These are phyloP conservation scores for Oryza glumipatula DNA, from an alignment of 176 grass and related monocot genomes.

Conservation along the genomic window DNA sequence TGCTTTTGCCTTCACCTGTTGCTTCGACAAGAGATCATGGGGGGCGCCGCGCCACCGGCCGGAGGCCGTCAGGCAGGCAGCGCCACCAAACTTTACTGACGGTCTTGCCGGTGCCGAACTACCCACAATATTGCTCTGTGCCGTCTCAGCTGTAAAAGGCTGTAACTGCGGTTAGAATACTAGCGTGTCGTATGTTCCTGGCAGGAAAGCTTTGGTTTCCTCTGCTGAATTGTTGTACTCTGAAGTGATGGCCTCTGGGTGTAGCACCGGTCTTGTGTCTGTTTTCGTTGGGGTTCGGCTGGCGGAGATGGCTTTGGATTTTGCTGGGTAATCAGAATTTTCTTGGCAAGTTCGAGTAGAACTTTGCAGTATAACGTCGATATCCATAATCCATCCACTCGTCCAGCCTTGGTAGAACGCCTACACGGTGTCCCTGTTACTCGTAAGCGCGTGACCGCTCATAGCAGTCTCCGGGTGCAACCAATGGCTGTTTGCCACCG, in stretches of 20 bases:
- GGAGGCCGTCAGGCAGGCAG: conserved; percentile 16
- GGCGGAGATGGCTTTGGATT: not conserved
- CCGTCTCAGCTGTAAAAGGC: not conserved
- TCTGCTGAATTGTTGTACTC: conserved; percentile 15
- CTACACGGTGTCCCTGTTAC: too few relatives aligned
- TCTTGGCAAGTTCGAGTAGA: not conserved
- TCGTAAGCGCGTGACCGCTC: too few relatives aligned
- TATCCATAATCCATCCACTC: not conserved
- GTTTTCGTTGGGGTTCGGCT: not conserved
- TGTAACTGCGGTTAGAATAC: too few relatives aligned
- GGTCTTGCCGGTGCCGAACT: not conserved
- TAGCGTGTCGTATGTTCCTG: not conserved
- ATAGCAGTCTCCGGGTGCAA: too few relatives aligned
- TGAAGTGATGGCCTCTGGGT: not conserved
- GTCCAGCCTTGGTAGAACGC: not conserved
- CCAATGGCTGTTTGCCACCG: too few relatives aligned
- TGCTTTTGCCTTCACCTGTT: conserved; percentile 23
- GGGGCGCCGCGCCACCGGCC: not conserved
- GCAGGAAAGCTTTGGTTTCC: not conserved
- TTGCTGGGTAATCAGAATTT: not conserved
- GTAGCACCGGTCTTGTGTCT: not conserved
- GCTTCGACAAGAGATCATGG: conserved; percentile 6
- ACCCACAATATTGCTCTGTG: not conserved
- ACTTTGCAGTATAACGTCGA: not conserved
- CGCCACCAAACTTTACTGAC: conserved; percentile 21